Percentiles rank a stretch among this genome's conserved stretches.
Evolutionary conservation across 345 rosid genomes (phyloP).

Genomic region (Citrus sinensis): DVS_A1.0 CM039163.1:46641501-46642000

Average conservation of each 20-base stretch:
- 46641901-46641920: constrained; percentile 1
- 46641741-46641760: constrained; percentile 7
- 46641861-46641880: background rate
- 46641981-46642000: background rate
- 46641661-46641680: background rate
- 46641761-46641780: constrained; percentile 80
- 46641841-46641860: constrained; percentile 6
- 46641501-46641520: constrained; percentile 94
- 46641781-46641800: constrained; percentile 75
- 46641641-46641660: constrained; percentile 39
- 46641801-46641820: constrained; percentile 88
- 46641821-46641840: constrained; percentile 87
- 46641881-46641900: background rate
- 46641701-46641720: background rate
- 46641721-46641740: background rate
- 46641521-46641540: constrained; percentile 94
- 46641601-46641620: constrained; percentile 92
- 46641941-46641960: background rate
- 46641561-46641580: constrained; percentile 94
- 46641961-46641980: background rate
- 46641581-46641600: constrained; percentile 72
- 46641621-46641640: constrained; percentile 97
- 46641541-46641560: constrained; percentile 95
- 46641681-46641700: background rate
- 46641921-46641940: background rate